These are phyloP conservation scores for Solanum medicagineum DNA, from an alignment of 257 asterid genomes.

Conservation along the genomic window DNA sequence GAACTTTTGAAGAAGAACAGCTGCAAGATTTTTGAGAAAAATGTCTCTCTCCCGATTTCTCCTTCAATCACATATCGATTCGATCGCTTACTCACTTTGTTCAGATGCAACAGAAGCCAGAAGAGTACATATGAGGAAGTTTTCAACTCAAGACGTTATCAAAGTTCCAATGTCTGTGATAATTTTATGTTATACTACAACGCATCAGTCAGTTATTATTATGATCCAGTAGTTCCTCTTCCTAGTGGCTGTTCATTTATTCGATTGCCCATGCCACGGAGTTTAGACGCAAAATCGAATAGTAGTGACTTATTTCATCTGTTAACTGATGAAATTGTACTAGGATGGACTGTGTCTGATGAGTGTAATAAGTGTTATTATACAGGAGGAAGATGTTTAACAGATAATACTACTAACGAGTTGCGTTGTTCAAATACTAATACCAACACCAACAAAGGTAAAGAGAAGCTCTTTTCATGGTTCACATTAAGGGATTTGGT, in stretches of 20 bases:
- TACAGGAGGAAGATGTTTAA: not conserved
- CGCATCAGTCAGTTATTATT: not conserved
- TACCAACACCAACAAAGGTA: not conserved
- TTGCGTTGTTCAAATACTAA: not conserved
- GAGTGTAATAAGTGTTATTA: not conserved
- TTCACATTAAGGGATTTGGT: not conserved
- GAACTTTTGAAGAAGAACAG: not conserved
- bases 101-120: not conserved
- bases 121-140: not conserved
- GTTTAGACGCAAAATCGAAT: not conserved
- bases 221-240: not conserved
- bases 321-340: not conserved
- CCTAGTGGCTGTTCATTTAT: not conserved
- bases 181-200: not conserved
- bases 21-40: not conserved
- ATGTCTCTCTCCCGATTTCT: not conserved
- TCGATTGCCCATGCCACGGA: not conserved
- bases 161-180: not conserved
- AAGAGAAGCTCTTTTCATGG: not conserved
- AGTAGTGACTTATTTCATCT: not conserved
- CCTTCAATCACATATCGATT: not conserved
- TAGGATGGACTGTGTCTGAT: constrained; percentile 4
- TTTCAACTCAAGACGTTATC: not conserved
- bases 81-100: not conserved
- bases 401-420: not conserved